These are phyloP conservation scores for Epichloe coenophiala DNA, from an alignment of 2,329 filamentous ascomycete genomes.

Conservation along the genomic window DNA sequence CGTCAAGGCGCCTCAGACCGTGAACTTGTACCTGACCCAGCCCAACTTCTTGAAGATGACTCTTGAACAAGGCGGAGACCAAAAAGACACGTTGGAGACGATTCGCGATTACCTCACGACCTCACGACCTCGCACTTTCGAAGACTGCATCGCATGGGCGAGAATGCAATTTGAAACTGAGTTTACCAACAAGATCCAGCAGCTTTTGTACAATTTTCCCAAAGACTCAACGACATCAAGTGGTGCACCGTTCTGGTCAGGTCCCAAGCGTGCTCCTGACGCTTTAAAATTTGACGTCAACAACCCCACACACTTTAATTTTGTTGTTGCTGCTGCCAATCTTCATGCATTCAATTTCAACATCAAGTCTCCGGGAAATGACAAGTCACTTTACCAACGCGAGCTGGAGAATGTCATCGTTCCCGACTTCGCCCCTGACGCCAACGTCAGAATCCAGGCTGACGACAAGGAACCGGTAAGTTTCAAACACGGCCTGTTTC, in stretches of 20 bases:
- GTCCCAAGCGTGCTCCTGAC: slow-evolving; percentile 90
- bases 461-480: slow-evolving; percentile 79
- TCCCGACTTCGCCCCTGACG: slow-evolving; percentile 83
- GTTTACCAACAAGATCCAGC: slow-evolving; percentile 92
- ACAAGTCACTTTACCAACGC: slow-evolving; percentile 59
- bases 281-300: slow-evolving; percentile 76
- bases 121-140: slow-evolving; percentile 81
- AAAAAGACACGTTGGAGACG: slow-evolving; percentile 85
- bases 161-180: slow-evolving; percentile 89
- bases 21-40: slow-evolving; percentile 86
- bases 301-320: slow-evolving; percentile 77
- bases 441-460: slow-evolving; percentile 90
- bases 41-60: slow-evolving; percentile 80
- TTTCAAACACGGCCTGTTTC: background rate
- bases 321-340: slow-evolving; percentile 78
- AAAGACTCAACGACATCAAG: slow-evolving; percentile 82
- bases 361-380: slow-evolving; percentile 66
- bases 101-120: slow-evolving; percentile 83
- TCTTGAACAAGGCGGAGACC: slow-evolving; percentile 84
- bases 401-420: slow-evolving; percentile 88
- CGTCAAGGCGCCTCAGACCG: slow-evolving; percentile 83
- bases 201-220: slow-evolving; percentile 92
- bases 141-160: slow-evolving; percentile 95
- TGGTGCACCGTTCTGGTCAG: slow-evolving; percentile 93
- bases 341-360: slow-evolving; percentile 97